Conservation (phyloP, 1,284 basidiomycete genomes). For the Trametes hirsuta region DNA sequence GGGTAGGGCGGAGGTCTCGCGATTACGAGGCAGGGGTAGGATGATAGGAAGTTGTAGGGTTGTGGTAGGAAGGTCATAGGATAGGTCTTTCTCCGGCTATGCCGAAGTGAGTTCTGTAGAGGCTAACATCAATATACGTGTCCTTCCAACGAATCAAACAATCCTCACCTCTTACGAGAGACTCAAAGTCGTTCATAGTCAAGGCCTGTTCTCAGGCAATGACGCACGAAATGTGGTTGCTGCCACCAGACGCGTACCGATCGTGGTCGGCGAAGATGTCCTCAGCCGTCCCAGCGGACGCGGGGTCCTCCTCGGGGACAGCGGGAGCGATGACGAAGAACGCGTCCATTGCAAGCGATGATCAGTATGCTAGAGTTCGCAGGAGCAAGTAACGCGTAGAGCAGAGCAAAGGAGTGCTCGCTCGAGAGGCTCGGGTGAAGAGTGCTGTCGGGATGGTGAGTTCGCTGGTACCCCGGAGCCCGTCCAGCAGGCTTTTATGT, state of each 20-base stretch:
- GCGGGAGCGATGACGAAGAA: constrained; percentile 26
- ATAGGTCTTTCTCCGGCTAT: constrained; percentile 15
- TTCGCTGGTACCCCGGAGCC: constrained; percentile 8
- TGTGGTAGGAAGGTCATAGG: constrained; percentile 7
- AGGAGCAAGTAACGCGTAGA: neutral
- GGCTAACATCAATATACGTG: neutral
- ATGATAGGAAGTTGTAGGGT: constrained; percentile 10
- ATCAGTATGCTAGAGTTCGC: neutral
- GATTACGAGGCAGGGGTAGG: constrained; percentile 15
- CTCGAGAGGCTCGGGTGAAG: constrained; percentile 7
- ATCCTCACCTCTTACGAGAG: constrained; percentile 7
- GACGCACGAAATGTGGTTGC: constrained; percentile 13
- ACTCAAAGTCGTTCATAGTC: neutral
- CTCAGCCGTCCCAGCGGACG: neutral
- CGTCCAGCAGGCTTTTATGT: constrained; percentile 16
- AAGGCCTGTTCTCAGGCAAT: constrained; percentile 13
- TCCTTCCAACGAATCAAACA: neutral
- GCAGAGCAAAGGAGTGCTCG: constrained; percentile 3
- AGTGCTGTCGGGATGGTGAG: constrained; percentile 10
- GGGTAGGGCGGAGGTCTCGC: constrained; percentile 13
- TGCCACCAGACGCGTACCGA: neutral
- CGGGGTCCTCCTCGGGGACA: constrained; percentile 19
- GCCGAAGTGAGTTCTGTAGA: constrained; percentile 4
- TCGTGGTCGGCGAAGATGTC: constrained; percentile 22
- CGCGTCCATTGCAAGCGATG: constrained; percentile 22